phyloP scores from a whole-genome alignment of 768 basidiomycete species.

The Pleurotus pulmonarius region DNA sequence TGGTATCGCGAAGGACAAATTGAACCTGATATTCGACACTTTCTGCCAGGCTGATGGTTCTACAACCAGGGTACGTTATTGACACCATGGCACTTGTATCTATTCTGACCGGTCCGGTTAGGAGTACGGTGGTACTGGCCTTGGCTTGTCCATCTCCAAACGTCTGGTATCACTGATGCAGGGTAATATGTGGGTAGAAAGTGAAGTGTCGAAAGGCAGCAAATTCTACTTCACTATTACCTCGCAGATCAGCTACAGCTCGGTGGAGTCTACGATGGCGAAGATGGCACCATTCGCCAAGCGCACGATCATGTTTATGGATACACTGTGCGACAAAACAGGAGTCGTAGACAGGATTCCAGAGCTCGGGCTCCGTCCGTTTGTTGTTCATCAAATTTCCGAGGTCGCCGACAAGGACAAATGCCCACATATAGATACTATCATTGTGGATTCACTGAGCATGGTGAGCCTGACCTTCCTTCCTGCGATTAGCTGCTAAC shows the following conservation, averaged over 20 bases:
- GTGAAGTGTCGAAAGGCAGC: conserved; percentile 87
- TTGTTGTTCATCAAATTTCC: conserved; percentile 72
- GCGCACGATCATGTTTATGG: conserved; percentile 88
- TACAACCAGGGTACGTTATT: conserved; percentile 74
- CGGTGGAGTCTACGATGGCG: conserved; percentile 65
- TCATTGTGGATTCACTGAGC: conserved; percentile 85
- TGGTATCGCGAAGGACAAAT: conserved; percentile 96
- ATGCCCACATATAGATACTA: conserved; percentile 89
- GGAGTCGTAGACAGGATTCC: conserved; percentile 73
- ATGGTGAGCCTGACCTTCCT: conserved; percentile 52
- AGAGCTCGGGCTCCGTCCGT: conserved; percentile 76
- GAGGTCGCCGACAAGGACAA: conserved; percentile 80
- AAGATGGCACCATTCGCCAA: conserved; percentile 88
- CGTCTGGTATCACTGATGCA: conserved; percentile 96
- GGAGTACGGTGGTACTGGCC: conserved; percentile 97
- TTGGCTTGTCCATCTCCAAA: conserved; percentile 96
- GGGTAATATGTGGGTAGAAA: conserved; percentile 98
- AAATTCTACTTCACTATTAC: conserved; percentile 97
- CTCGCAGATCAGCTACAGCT: conserved; percentile 73
- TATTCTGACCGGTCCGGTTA: conserved; percentile 22
- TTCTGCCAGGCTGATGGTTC: conserved; percentile 99
- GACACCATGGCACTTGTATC: background rate
- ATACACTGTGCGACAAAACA: conserved; percentile 74
- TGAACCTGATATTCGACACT: conserved; percentile 98
- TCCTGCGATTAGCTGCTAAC: conserved; percentile 9